A percentile compares a stretch with the other conserved stretches of the same genome.
phyloP scores from a whole-genome alignment of 2,329 filamentous ascomycete genomes.

The Aspergillus tubingensis region DNA sequence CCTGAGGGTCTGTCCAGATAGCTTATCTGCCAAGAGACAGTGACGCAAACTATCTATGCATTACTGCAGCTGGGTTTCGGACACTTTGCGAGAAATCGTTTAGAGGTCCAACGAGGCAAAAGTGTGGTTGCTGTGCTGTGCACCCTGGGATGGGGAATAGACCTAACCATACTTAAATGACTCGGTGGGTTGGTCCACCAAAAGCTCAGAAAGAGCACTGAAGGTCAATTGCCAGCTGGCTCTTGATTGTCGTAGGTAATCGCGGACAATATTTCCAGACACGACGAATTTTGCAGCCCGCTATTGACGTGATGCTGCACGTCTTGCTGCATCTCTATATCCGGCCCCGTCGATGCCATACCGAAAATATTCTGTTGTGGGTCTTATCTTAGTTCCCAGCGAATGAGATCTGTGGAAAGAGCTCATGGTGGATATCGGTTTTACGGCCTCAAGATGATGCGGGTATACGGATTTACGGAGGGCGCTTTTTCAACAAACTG shows the following conservation, averaged over 20 bases:
- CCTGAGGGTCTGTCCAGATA: not conserved
- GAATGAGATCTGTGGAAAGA: not conserved
- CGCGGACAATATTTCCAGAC: not conserved
- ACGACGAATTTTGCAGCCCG: not conserved
- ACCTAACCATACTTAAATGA: not conserved
- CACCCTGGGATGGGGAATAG: not conserved
- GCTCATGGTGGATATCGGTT: not conserved
- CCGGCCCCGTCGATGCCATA: not conserved
- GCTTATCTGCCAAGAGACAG: not conserved
- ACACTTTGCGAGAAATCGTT: not conserved
- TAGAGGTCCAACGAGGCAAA: not conserved
- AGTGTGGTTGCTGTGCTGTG: not conserved
- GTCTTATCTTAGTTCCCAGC: not conserved
- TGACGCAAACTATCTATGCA: not conserved
- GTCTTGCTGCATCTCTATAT: slow-evolving; percentile 4
- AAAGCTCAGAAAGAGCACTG: not conserved
- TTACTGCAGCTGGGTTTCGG: not conserved
- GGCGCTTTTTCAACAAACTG: not conserved
- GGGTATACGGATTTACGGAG: slow-evolving; percentile 26
- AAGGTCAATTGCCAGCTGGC: not conserved
- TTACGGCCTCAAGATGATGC: slow-evolving; percentile 1
- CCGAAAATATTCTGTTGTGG: not conserved
- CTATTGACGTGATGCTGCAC: slow-evolving; percentile 3
- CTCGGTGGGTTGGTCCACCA: not conserved
- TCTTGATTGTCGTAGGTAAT: not conserved